Percentiles rank a stretch among this genome's conserved stretches.
Evolutionary conservation across 805 yeast genomes (phyloP).

Genomic region (Teunomyces kruisii): DNA sequence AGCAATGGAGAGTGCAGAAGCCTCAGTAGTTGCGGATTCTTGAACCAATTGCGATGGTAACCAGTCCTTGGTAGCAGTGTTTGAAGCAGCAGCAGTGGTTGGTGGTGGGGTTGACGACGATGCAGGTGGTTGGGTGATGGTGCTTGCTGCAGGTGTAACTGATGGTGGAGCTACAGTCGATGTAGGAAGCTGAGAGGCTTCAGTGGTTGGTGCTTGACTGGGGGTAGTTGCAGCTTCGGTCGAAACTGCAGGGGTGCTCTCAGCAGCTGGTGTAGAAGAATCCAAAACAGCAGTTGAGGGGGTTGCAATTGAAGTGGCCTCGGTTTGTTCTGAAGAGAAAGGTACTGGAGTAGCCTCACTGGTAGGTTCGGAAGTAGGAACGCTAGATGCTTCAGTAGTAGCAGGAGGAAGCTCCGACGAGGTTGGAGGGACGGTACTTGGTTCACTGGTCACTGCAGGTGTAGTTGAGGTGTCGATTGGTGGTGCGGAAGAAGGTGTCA

Average conservation of each 20-base stretch:
- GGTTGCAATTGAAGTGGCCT: no score
- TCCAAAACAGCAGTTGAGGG: no score
- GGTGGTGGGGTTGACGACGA: conserved; percentile 9
- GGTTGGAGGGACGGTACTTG: neutral
- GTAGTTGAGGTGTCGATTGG: neutral
- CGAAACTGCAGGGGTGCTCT: no score
- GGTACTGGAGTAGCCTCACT: no score
- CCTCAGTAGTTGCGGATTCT: conserved; percentile 17
- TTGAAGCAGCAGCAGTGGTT: conserved; percentile 4
- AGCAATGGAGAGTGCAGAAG: conserved; percentile 14
- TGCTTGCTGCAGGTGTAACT: conserved; percentile 5
- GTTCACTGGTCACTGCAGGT: neutral
- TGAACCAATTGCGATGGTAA: conserved; percentile 36
- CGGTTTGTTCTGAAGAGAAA: no score
- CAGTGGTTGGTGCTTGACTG: conserved; percentile 6
- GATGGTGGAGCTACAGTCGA: conserved; percentile 1
- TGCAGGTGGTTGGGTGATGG: conserved; percentile 6
- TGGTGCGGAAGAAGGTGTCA: conserved; percentile 2
- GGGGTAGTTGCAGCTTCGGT: neutral
- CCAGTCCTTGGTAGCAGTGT: conserved; percentile 25
- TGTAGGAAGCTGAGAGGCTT: neutral
- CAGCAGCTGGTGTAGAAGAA: no score
- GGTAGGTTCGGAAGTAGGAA: neutral
- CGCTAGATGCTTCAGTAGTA: neutral
- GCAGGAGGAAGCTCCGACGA: neutral